Percentiles rank a stretch among this genome's conserved stretches.
Evolutionary conservation across 129 eudicot genomes (phyloP).

Genomic region (Flaveria robusta): DNA sequence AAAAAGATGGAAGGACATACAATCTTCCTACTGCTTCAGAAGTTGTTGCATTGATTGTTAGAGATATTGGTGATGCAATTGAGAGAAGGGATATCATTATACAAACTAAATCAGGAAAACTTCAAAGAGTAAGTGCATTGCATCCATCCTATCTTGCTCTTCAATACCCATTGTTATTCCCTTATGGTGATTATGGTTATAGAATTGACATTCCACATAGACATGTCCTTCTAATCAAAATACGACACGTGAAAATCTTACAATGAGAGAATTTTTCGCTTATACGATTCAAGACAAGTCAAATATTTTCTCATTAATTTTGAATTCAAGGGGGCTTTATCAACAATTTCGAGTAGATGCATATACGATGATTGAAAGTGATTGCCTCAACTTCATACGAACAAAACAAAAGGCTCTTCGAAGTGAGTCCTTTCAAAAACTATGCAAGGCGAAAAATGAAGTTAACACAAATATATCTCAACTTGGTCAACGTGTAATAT

Average conservation of each 20-base stretch:
- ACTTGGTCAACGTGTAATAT: not conserved
- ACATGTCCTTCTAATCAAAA: not conserved
- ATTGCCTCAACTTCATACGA: not conserved
- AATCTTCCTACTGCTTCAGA: not conserved
- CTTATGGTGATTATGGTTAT: not conserved
- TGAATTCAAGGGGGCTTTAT: not conserved
- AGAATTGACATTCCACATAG: not conserved
- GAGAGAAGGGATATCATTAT: not conserved
- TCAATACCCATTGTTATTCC: not conserved
- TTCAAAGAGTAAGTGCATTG: not conserved
- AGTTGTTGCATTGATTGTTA: not conserved
- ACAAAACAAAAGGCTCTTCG: not conserved
- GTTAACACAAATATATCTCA: not conserved
- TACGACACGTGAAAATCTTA: no score
- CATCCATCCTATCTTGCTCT: not conserved
- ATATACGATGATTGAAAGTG: not conserved
- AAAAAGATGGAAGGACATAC: not conserved
- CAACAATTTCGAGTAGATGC: not conserved
- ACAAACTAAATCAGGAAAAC: not conserved
- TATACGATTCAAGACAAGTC: not conserved
- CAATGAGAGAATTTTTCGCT: not conserved
- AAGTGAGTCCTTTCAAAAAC: not conserved
- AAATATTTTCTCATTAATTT: not conserved
- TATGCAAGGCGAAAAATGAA: not conserved
- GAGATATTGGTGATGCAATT: not conserved